Evolutionary conservation across 805 yeast genomes (phyloP), one percentile per base, ranked within the genome.

Genomic region (Debaryomyces castellii): DNA sequence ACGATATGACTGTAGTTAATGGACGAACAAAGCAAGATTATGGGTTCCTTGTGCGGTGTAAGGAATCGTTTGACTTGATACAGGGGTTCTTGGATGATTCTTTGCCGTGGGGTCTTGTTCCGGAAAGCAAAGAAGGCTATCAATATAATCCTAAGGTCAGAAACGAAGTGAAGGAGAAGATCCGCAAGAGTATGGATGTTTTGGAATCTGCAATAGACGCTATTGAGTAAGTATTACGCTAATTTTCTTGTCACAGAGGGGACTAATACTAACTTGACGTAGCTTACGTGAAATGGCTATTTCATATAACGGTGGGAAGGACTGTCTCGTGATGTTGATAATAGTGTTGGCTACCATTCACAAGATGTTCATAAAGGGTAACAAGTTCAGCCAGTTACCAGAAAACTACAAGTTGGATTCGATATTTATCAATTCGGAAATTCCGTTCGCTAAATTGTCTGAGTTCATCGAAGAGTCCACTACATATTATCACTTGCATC

Each of bases 251-350:
- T 20, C 10, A 17, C 8, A 8, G 6, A 6, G 23, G 21, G 17
- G 40, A 24, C 23, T 12, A 11, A 10, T 16, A 38, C 34, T 30
- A 39, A 33, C 43, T 38, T 9, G 8, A 6, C 33, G 18, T 41
- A 64, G 69, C 7, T 53, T 71, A n/a, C 58, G 62, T 14, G 83
- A 85, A 47, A 66, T 87, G 3, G 85, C 97, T 0, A 73, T 94
- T 11, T 87, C 96, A 2, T 94, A 86, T 64, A 94, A 94, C 61
- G 99, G 99, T 9, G 99, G 99, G 1, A 94, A 94, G 60, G 99
- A 94, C 67, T 94, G 98, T 57, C 78, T 91, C 39, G 97, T 91
- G 25, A 82, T 92, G 85, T 74, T 94, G 45, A 71, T 89, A 12
- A 59, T 94, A 4, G 81, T 88, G 44, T 66, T 91, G 42, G 84